phyloP scores from a whole-genome alignment of 202 grass and related monocot genomes.

The Digitaria exilis region DNA sequence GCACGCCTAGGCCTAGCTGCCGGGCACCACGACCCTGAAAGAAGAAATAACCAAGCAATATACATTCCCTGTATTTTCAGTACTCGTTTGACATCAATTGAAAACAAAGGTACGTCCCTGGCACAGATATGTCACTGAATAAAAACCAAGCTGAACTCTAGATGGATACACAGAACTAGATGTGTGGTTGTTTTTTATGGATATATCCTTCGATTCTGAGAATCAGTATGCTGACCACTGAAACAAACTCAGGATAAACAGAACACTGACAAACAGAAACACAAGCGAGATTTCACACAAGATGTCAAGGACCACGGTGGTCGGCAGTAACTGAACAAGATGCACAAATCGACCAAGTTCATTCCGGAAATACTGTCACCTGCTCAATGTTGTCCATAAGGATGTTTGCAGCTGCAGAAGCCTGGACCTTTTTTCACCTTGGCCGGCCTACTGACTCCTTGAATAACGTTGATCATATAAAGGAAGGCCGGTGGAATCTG shows the following conservation, averaged over 20 bases:
- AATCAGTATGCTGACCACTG: not conserved
- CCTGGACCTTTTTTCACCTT: not conserved
- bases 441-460: not conserved
- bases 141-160: not conserved
- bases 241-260: not conserved
- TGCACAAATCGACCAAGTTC: not conserved
- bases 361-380: not conserved
- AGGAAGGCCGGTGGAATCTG: not conserved
- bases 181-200: not conserved
- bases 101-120: not conserved
- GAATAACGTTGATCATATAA: not conserved
- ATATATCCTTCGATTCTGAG: not conserved
- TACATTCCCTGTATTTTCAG: not conserved
- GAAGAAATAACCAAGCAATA: not conserved
- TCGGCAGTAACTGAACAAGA: not conserved
- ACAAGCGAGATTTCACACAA: not conserved
- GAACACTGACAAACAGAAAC: not conserved
- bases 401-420: not conserved
- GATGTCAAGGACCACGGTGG: not conserved
- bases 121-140: not conserved
- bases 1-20: not conserved
- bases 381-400: not conserved
- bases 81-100: too few relatives aligned
- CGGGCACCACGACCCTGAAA: not conserved
- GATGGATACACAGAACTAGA: not conserved